Evolutionary conservation across 371 early-diverging fungal species (phyloP).

Genomic region (Mortierella sp.): DNA sequence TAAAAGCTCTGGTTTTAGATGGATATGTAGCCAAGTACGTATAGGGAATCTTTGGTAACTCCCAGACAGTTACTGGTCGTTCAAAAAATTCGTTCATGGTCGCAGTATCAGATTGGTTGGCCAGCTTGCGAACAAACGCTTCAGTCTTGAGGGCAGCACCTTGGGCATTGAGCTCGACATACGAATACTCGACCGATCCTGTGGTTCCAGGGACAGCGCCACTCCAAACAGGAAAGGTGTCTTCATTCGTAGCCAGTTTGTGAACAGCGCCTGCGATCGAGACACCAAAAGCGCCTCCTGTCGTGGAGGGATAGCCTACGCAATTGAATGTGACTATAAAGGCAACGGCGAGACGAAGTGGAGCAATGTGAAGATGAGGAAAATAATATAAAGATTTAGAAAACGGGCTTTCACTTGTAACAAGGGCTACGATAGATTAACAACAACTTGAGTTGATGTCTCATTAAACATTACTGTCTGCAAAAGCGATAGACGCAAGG

Average conservation of each 20-base stretch:
- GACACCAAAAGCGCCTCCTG: conserved; percentile 23
- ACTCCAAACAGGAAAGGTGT: conserved; percentile 29
- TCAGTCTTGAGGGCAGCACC: conserved; percentile 28
- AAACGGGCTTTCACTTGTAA: too few relatives aligned
- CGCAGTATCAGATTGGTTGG: conserved; percentile 3
- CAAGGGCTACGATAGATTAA: too few relatives aligned
- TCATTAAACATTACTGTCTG: conserved; percentile 29
- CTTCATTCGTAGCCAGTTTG: conserved; percentile 15
- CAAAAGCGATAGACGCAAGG: conserved; percentile 36
- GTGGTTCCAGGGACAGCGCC: conserved; percentile 23
- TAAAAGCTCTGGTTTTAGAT: conserved; percentile 50
- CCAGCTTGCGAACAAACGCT: conserved; percentile 26
- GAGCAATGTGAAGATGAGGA: not conserved
- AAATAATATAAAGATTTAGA: too few relatives aligned
- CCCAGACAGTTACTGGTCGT: conserved; percentile 61
- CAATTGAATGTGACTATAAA: conserved; percentile 41
- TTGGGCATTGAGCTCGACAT: conserved; percentile 24
- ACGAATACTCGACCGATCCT: conserved; percentile 17
- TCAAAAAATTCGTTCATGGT: conserved; percentile 72
- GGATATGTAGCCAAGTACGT: conserved; percentile 56
- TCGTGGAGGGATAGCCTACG: conserved; percentile 23
- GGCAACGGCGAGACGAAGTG: not conserved
- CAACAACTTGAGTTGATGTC: not conserved
- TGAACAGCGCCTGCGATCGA: conserved; percentile 17
- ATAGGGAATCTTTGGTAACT: conserved; percentile 65